Percentiles rank a stretch among this genome's conserved stretches.
Conservation (phyloP, 1,139 yeast genomes). For the Sugiyamaella xylanicola region DNA sequence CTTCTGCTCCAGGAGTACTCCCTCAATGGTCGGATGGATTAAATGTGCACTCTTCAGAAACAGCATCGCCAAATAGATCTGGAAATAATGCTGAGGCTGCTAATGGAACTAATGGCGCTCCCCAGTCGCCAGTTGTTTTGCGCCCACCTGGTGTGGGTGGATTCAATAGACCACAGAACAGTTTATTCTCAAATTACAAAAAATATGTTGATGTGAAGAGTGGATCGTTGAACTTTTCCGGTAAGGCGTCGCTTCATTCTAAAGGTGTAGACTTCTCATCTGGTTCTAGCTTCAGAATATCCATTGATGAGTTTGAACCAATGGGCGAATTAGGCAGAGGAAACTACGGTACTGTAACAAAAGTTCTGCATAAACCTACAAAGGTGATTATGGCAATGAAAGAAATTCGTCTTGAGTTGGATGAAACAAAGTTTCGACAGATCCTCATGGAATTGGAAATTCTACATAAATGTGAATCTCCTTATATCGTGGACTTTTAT, state of each 20-base stretch:
- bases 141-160: conserved; percentile 18
- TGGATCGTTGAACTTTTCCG: conserved; percentile 88
- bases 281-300: conserved; percentile 84
- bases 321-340: conserved; percentile 92
- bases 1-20: conserved; percentile 8
- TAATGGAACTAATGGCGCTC: background rate
- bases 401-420: conserved; percentile 88
- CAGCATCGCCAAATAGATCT: background rate
- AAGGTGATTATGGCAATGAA: conserved; percentile 95
- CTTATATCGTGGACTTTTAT: conserved; percentile 90
- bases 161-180: conserved; percentile 11
- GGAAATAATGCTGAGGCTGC: background rate
- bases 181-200: conserved; percentile 71
- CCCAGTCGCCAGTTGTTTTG: background rate
- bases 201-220: conserved; percentile 89
- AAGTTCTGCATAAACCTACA: conserved; percentile 92
- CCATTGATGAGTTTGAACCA: conserved; percentile 80
- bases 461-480: conserved; percentile 85
- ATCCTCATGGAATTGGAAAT: conserved; percentile 95
- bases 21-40: background rate
- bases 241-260: conserved; percentile 89
- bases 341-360: conserved; percentile 91
- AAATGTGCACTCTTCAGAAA: background rate
- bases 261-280: conserved; percentile 88
- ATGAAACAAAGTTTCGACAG: conserved; percentile 87